phyloP scores from a whole-genome alignment of 139 green algal species.

The Eudorina sp. region DNA sequence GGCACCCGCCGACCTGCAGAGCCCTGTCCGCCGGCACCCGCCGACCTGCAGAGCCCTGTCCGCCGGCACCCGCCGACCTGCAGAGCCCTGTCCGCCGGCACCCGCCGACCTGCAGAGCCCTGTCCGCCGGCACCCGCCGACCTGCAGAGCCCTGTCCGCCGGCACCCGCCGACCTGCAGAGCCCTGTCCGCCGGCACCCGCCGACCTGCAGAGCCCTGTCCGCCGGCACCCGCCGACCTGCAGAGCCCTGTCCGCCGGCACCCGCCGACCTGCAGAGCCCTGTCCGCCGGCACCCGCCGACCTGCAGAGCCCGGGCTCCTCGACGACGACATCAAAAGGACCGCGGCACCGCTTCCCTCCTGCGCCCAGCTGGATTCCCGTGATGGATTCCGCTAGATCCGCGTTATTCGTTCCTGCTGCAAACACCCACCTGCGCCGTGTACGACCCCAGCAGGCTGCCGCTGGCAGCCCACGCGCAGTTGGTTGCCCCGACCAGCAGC shows the following conservation, averaged over 20 bases:
- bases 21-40: background rate
- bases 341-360: background rate
- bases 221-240: background rate
- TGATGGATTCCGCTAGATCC: background rate
- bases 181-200: background rate
- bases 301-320: too few relatives aligned
- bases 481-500: background rate
- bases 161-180: background rate
- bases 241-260: background rate
- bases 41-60: too few relatives aligned
- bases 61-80: background rate
- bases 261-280: background rate
- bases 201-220: background rate
- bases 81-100: background rate
- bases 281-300: background rate
- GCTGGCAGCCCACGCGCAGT: slow-evolving; percentile 20
- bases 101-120: too few relatives aligned
- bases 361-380: background rate
- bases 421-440: slow-evolving; percentile 23
- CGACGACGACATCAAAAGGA: too few relatives aligned
- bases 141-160: background rate
- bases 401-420: background rate
- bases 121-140: background rate
- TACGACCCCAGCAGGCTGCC: slow-evolving; percentile 37
- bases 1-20: background rate